Evolutionary conservation across 139 green algal species (phyloP).

Genomic region (Coelastrella sp.): DNA sequence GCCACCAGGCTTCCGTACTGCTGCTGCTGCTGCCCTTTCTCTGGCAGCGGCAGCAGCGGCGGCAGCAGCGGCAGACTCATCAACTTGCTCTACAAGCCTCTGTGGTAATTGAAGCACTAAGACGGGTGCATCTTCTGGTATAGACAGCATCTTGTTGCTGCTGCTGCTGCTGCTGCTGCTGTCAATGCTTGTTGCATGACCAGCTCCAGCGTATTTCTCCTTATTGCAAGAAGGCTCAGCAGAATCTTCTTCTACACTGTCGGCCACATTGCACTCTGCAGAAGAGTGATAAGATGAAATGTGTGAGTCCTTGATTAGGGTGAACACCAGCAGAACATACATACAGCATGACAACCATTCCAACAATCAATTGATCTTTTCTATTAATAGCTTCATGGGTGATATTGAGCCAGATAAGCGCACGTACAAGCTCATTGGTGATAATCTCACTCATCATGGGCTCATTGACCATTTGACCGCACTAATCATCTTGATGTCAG

Average conservation of each 20-base stretch:
- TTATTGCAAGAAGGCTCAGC: neutral
- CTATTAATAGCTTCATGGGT: too few relatives aligned
- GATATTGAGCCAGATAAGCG: too few relatives aligned
- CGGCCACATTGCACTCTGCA: neutral
- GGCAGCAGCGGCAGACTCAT: neutral
- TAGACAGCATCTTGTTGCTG: neutral
- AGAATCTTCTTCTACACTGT: too few relatives aligned
- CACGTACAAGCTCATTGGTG: too few relatives aligned
- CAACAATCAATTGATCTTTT: too few relatives aligned
- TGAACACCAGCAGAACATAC: too few relatives aligned
- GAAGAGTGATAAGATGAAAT: neutral
- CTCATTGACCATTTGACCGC: too few relatives aligned
- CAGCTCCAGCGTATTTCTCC: neutral
- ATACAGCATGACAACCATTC: too few relatives aligned
- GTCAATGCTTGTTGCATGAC: neutral
- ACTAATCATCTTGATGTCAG: too few relatives aligned
- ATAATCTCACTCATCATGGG: too few relatives aligned
- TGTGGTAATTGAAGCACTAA: constrained; percentile 8
- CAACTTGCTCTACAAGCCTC: neutral
- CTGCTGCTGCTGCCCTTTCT: neutral
- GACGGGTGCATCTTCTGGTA: constrained; percentile 17
- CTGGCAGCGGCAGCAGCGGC: neutral
- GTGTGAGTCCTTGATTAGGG: neutral
- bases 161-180: constrained; percentile 18
- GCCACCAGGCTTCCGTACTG: neutral